Evolutionary conservation across 2,329 filamentous ascomycete genomes (phyloP), one percentile per base, ranked within the genome.

Genomic region (Diplodia mutila): DNA sequence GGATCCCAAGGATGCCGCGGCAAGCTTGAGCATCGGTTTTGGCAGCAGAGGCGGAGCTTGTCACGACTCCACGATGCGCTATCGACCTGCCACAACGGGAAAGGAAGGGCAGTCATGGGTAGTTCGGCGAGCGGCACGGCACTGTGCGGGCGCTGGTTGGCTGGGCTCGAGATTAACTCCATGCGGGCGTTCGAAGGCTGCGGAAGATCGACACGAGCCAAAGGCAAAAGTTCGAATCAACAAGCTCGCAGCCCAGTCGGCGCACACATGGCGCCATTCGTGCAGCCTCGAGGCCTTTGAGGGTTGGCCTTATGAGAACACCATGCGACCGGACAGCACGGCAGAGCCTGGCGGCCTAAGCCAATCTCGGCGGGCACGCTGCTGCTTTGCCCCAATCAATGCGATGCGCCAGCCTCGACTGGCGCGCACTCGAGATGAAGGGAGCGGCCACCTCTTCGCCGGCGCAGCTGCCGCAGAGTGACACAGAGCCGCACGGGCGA

Each of bases 121-220:
- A 5, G 42, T 42, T 55, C 39, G 63, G 49, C 51, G 39, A 48
- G 51, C 39, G 48, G 48, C 32, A 57, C 51, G 42, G 27, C 25
- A n/a, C 12, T 12, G 29, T 16, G 51, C 52, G 52, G 46, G 61
- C 32, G 37, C 34, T 65, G 34, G 46, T 54, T 57, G 52, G 21
- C 37, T 37, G 37, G 27, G 37, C 52, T 34, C 42, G 52, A 66
- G 63, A 61, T 61, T 61, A 48, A 61, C 39, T 61, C 39, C 27
- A 61, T 61, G 57, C 57, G 39, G 46, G 57, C 25, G 52, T 8
- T 42, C 42, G 39, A 66, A 66, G 63, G 63, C 49, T 66, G 63
- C 63, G 52, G 63, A 66, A 66, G 63, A 66, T 66, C 63, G 63
- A 66, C 63, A 57, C 53, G 55, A 57, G 51, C 63, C 63, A 55